These are phyloP conservation scores for Ballota nigra DNA, from an alignment of 257 asterid species.

Conservation along the genomic window DNA sequence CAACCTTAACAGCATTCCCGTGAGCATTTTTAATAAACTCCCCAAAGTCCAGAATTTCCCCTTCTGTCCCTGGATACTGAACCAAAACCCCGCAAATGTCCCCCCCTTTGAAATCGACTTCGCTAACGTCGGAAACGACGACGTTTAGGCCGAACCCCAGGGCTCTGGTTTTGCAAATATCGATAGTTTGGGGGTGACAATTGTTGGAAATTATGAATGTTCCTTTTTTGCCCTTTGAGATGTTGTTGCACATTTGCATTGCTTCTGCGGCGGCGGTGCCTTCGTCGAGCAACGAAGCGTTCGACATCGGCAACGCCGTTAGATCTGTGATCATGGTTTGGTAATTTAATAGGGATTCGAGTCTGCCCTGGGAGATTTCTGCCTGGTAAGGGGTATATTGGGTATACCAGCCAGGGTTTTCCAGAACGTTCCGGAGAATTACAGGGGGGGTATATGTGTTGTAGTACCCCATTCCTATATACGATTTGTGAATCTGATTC, in stretches of 20 bases:
- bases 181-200: constrained; percentile 85
- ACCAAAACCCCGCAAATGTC: constrained; percentile 86
- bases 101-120: constrained; percentile 52
- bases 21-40: constrained; percentile 75
- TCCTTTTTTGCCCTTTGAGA: constrained; percentile 70
- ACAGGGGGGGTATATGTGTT: constrained; percentile 76
- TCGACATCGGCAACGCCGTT: constrained; percentile 85
- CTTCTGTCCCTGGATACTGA: constrained; percentile 92
- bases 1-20: constrained; percentile 80
- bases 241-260: constrained; percentile 92
- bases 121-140: constrained; percentile 54
- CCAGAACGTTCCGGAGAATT: constrained; percentile 72
- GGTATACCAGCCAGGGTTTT: constrained; percentile 92
- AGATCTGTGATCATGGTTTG: constrained; percentile 85
- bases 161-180: constrained; percentile 75
- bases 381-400: constrained; percentile 95
- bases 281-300: constrained; percentile 89
- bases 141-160: constrained; percentile 72
- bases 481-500: constrained; percentile 62
- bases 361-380: constrained; percentile 89
- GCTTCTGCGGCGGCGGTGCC: constrained; percentile 95
- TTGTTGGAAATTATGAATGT: constrained; percentile 72
- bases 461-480: constrained; percentile 86
- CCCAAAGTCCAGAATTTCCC: constrained; percentile 71
- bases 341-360: constrained; percentile 70